Evolutionary conservation across 1,284 basidiomycete species (phyloP), one percentile per base, ranked within the genome.

Genomic region (Sanghuangporus baumii): DNA sequence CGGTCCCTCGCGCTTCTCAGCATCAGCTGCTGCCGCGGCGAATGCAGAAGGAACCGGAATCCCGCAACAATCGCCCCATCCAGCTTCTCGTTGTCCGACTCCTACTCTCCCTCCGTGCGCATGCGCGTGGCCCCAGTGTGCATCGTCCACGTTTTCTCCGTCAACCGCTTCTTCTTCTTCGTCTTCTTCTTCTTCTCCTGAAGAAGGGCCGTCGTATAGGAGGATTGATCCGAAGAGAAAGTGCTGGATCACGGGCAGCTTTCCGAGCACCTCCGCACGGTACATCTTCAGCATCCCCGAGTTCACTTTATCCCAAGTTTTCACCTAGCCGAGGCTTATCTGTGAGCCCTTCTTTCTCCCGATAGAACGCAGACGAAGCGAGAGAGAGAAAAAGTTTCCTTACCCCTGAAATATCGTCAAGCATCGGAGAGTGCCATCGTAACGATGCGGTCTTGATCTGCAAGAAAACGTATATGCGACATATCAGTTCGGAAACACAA

Each of bases 201-300:
- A 56, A 2, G 79, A 78, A 1, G 85, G 83, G 0, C 86, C 85
- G 0, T 88, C 86, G 73, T 88, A 96, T 0, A 83, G 77, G 3
- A 98, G 78, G 46, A 98, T 76, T 5, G 86, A 88, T 16, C 97
- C 96, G 69, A 99, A 99, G 57, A 96, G 80, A 73, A 98, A 96
- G 75, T 98, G 96, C 76, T 99, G 96, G 46, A 95, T 88, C 62
- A 99, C 95, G 0, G 97, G 96, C 4, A 99, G 85, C 74, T 98
- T 98, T 62, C 89, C 89, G 18, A 99, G 81, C 0, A 99, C 97
- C 74, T 99, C 96, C 40, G 94, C 96, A 46, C 82, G 83, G 75
- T 96, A 98, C 96, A 99, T 99, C 76, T 98, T 99, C 74, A 93
- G 82, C 94, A 99, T 98, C 9, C 96, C 97, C n/a, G 82, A 77